Percentiles rank a stretch among this genome's conserved stretches.
These are phyloP conservation scores for Termitomyces sp. DNA, from an alignment of 768 basidiomycete genomes.

Conservation along the genomic window DNA sequence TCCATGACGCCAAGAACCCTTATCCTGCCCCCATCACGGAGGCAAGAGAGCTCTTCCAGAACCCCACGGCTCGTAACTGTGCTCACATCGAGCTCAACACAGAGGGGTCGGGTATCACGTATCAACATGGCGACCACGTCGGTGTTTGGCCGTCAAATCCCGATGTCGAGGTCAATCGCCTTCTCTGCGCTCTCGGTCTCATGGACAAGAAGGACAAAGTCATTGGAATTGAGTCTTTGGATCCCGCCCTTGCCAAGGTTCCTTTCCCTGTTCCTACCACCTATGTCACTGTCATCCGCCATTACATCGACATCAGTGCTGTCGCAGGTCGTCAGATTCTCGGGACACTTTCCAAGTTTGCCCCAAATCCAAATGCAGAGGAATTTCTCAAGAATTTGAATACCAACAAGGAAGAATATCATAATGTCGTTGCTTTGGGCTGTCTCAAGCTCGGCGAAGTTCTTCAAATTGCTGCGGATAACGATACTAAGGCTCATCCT, in stretches of 20 bases:
- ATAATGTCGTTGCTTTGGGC: slow-evolving; percentile 65
- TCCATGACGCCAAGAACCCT: slow-evolving; percentile 98
- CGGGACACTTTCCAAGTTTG: slow-evolving; percentile 80
- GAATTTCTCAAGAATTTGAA: slow-evolving; percentile 70
- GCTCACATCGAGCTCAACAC: slow-evolving; percentile 92
- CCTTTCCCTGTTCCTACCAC: slow-evolving; percentile 98
- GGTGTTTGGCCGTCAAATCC: slow-evolving; percentile 97
- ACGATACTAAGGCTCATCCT: slow-evolving; percentile 54
- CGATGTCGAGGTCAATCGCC: slow-evolving; percentile 84
- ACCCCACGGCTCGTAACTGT: slow-evolving; percentile 77
- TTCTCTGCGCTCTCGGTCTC: slow-evolving; percentile 82
- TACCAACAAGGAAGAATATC: slow-evolving; percentile 84
- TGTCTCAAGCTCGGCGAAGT: slow-evolving; percentile 93
- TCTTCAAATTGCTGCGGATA: slow-evolving; percentile 84
- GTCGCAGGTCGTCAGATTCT: slow-evolving; percentile 93
- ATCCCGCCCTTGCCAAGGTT: slow-evolving; percentile 96
- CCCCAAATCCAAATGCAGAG: slow-evolving; percentile 75
- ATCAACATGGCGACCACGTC: slow-evolving; percentile 97
- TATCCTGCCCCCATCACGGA: slow-evolving; percentile 77
- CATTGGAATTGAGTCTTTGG: slow-evolving; percentile 93
- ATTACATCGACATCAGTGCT: slow-evolving; percentile 96
- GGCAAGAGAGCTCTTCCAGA: slow-evolving; percentile 80
- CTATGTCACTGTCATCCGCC: slow-evolving; percentile 86
- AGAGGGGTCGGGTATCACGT: slow-evolving; percentile 94
- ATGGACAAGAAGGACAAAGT: slow-evolving; percentile 74